Evolutionary conservation across 2,329 filamentous ascomycete genomes (phyloP).

Genomic region (Penicillium sp.): DNA sequence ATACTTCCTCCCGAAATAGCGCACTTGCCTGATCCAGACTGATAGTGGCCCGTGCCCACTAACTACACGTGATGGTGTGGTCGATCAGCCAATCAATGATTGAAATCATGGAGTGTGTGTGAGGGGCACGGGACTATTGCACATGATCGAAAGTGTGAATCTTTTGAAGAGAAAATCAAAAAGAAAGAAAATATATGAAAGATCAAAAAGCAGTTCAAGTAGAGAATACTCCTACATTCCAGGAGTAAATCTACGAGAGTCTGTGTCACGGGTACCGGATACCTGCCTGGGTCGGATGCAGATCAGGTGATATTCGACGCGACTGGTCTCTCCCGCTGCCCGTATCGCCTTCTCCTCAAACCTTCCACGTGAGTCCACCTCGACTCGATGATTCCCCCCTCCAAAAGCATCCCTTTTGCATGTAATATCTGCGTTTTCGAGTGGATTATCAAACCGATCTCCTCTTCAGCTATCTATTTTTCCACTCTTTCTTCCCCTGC

Average conservation of each 20-base stretch:
- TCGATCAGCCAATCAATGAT: conserved; percentile 29
- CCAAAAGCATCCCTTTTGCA: conserved; percentile 32
- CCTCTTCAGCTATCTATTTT: conserved; percentile 4
- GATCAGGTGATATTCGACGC: conserved; percentile 37
- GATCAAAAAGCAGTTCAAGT: not conserved
- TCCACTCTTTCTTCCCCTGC: conserved; percentile 11
- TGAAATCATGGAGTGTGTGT: conserved; percentile 12
- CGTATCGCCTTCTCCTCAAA: conserved; percentile 25
- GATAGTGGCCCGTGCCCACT: conserved; percentile 13
- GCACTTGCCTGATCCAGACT: not conserved
- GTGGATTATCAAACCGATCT: conserved; percentile 21
- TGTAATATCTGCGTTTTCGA: conserved; percentile 27
- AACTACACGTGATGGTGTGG: conserved; percentile 30
- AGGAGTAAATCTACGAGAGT: not conserved
- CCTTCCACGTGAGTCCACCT: conserved; percentile 45
- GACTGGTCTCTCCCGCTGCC: conserved; percentile 20
- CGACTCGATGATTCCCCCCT: conserved; percentile 31
- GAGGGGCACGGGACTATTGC: conserved; percentile 41
- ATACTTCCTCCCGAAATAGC: conserved; percentile 3
- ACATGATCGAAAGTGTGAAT: conserved; percentile 31
- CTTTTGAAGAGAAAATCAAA: not conserved
- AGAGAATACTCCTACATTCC: not conserved
- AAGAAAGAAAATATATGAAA: not conserved
- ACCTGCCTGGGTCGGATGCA: not conserved
- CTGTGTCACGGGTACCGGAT: not conserved